Base-by-base conservation (phyloP, 2,329 filamentous ascomycete genomes). In the Neurospora sp. region DNA sequence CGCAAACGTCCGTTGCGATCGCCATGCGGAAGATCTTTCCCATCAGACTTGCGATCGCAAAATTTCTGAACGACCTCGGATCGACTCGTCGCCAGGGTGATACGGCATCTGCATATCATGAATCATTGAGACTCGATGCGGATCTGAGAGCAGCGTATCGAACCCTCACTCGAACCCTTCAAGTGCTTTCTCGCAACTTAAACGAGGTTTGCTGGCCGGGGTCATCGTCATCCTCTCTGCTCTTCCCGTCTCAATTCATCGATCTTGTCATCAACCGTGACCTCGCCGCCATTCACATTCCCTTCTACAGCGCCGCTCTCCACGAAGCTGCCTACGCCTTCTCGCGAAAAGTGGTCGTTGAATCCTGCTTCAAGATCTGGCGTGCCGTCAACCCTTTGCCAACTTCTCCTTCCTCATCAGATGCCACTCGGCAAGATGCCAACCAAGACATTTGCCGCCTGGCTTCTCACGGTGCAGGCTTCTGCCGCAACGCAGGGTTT, bases 211-310 rank as follows among this genome's bases (percentile, higher is more conserved):
- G 46, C 46, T 52, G 46, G 46, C 46, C 46, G 23, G 46, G 46
- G 6, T 52, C 46, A 52, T 52, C 19, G 46, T 52, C 46, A 28
- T 28, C 19, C 19, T 6, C 46, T 15, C 46, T 52, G 23, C 19
- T 43, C 3, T 73, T 76, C 0, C 78, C 77, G 0, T 76, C 79
- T 0, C 70, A 73, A 0, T 85, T 85, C 68, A 75, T 86, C 6
- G 83, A 88, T 38, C 80, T 86, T 58, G 76, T 87, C 28, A 80
- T 88, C 71, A 82, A 84, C 36, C 84, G 86, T 9, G 88, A 86
- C 73, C 76, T 89, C 2, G 79, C 86, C 6, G 79, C 83, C 0
- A 80, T 91, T 0, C 88, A 91, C 74, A 79, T 85, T 2, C 85
- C 85, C 0, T 88, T 82, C 74, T 82, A 84, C 36, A 76, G 76